Percentiles rank a stretch among this genome's conserved stretches.
phyloP scores from a whole-genome alignment of 2,329 filamentous ascomycete genomes.

The Neonectria hederae region DNA sequence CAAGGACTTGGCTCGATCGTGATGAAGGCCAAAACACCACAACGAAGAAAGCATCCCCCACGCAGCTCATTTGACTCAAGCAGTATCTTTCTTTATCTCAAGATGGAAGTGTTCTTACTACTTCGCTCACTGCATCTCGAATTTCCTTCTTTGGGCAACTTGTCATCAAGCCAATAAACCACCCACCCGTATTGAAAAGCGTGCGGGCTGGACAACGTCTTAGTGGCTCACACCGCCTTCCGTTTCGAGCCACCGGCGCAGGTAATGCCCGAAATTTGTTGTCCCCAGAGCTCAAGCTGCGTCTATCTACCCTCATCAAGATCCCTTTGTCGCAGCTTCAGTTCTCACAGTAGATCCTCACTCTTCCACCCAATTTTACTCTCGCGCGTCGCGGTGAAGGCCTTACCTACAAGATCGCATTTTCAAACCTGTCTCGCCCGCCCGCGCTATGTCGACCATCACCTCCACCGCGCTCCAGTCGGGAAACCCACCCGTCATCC shows the following conservation, averaged over 20 bases:
- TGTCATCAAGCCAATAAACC: too few species aligned
- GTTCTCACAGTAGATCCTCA: background rate
- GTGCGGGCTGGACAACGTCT: background rate
- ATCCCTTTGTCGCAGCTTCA: conserved; percentile 1
- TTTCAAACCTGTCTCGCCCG: background rate
- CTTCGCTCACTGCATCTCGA: background rate
- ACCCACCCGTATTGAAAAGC: background rate
- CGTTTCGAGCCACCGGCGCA: conserved; percentile 6
- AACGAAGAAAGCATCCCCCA: background rate
- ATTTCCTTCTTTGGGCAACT: too few species aligned
- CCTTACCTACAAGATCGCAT: background rate
- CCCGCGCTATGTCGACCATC: conserved; percentile 78
- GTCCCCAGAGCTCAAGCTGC: conserved; percentile 10
- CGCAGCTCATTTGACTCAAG: background rate
- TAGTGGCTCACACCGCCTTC: conserved; percentile 26
- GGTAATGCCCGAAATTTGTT: conserved; percentile 26
- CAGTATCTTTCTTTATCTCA: too few species aligned
- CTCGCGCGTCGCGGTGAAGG: background rate
- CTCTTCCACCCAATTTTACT: background rate
- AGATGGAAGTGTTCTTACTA: background rate
- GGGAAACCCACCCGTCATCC: conserved; percentile 79
- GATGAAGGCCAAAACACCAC: background rate
- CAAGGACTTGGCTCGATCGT: background rate
- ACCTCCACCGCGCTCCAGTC: conserved; percentile 80
- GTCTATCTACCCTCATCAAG: conserved; percentile 3